Evolutionary conservation across 1,284 basidiomycete genomes (phyloP).

Genomic region (Xanthoconium separans): DNA sequence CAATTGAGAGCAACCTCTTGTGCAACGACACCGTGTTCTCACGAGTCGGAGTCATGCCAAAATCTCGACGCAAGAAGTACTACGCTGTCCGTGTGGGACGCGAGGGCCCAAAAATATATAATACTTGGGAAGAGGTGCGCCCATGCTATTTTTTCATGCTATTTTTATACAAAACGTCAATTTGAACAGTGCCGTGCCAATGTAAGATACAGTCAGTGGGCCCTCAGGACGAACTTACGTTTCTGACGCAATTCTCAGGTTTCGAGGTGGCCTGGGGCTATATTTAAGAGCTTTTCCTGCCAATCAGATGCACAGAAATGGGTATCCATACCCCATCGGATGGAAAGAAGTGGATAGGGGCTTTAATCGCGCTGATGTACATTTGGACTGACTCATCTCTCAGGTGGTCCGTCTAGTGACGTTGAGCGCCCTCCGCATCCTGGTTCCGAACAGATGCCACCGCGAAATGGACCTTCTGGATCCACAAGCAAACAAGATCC

Average conservation of each 20-base stretch:
- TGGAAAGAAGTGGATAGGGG: slow-evolving; percentile 16
- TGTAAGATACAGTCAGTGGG: slow-evolving; percentile 20
- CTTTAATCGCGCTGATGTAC: background rate
- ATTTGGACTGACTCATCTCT: background rate
- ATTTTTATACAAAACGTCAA: background rate
- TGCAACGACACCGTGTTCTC: too few relatives aligned
- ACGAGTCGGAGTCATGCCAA: slow-evolving; percentile 28
- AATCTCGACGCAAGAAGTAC: slow-evolving; percentile 42
- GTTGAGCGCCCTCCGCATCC: background rate
- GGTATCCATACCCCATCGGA: slow-evolving; percentile 28
- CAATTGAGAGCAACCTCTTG: too few relatives aligned
- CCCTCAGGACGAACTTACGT: background rate
- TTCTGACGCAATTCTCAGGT: slow-evolving; percentile 37
- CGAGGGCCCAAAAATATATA: slow-evolving; percentile 52
- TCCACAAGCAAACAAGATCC: background rate
- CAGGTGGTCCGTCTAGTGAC: slow-evolving; percentile 8
- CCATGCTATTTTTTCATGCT: background rate
- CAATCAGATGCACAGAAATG: slow-evolving; percentile 45
- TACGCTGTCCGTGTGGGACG: slow-evolving; percentile 59
- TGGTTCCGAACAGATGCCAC: background rate
- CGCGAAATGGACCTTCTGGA: background rate
- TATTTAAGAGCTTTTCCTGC: slow-evolving; percentile 49
- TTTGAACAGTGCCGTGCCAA: slow-evolving; percentile 40
- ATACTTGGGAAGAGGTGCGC: slow-evolving; percentile 54
- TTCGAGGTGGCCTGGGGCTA: slow-evolving; percentile 44